Percentiles rank a stretch among this genome's conserved stretches.
Conservation (phyloP, 1,139 yeast species). For the Blastobotrys proliferans region DNA sequence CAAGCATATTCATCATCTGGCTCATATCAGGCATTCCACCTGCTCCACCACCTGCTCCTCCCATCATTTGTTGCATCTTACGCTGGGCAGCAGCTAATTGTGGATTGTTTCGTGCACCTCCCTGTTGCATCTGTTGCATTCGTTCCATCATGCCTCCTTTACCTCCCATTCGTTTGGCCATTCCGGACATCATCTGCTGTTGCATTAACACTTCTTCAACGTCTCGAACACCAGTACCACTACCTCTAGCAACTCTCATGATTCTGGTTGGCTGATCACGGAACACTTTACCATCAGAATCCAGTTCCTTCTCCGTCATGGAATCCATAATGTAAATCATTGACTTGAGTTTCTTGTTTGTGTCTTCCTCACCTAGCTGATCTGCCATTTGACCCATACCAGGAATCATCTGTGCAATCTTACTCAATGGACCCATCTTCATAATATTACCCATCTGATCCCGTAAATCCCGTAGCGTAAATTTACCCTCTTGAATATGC, state of each 20-base stretch:
- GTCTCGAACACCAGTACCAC: conserved; percentile 89
- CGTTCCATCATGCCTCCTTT: conserved; percentile 42
- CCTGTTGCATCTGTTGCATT: conserved; percentile 37
- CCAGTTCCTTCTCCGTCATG: conserved; percentile 89
- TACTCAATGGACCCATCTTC: conserved; percentile 94
- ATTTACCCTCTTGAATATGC: conserved; percentile 91
- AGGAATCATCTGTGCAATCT: conserved; percentile 94
- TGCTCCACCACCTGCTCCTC: conserved; percentile 36
- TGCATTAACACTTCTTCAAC: conserved; percentile 91
- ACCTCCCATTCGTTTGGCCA: conserved; percentile 72
- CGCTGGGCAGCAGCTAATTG: conserved; percentile 39
- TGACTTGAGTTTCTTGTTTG: conserved; percentile 71
- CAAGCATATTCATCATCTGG: conserved; percentile 42
- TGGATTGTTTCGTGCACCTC: conserved; percentile 29
- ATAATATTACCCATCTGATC: conserved; percentile 92
- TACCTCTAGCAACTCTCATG: conserved; percentile 90
- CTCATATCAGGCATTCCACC: conserved; percentile 40
- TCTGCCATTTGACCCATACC: conserved; percentile 79
- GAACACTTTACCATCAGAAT: conserved; percentile 82
- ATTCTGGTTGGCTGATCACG: conserved; percentile 79
- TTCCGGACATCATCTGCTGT: conserved; percentile 90
- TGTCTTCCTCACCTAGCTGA: conserved; percentile 81
- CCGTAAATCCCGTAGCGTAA: conserved; percentile 86
- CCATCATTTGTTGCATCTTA: conserved; percentile 36
- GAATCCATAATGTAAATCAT: conserved; percentile 95